Evolutionary conservation across 1,139 yeast genomes (phyloP), one percentile per base, ranked within the genome.

Genomic region (Tardiomyces digboiensis): DNA sequence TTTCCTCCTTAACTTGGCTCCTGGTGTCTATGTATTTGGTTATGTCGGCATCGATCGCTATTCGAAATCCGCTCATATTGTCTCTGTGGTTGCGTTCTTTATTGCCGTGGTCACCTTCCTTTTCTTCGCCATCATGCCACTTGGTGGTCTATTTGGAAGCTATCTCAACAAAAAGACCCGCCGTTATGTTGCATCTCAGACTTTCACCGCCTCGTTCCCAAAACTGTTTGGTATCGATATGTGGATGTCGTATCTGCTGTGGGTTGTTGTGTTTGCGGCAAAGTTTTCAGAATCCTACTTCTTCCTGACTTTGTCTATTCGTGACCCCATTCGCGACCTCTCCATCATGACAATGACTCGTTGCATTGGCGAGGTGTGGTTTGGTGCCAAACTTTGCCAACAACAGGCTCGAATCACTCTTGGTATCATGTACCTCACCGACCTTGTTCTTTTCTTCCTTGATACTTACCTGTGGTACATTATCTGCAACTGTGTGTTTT

Each of bases 401-500:
- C 65, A 73, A 42, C 93, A 85, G 48, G 79, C 88, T 0, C 67
- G 65, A 41, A 58, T 84, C 8, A 68, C 81, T 0, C 60, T 87
- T 36, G 65, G 64, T 0, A 61, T 83, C 40, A 75, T 86, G 59
- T 66, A 74, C 36, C 48, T 80, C 18, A 80, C 89, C 0, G 91
- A 86, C 59, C 67, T 85, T 62, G 72, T 83, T 1, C 66, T 87
- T 39, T 87, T 85, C 59, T 84, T 87, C 56, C 68, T 87, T 47
- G 96, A 87, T 56, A 86, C 95, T 1, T 87, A 87, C 54, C 71
- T 87, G 29, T 87, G 96, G 96, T 87, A 86, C 57, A 80, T 86
- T 50, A 76, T 87, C 41, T 80, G 87, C 71, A 86, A 82, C 57
- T 80, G 91, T 46, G 57, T 82, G 57, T 88, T 86, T 77, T 89